Evolutionary conservation across 371 early-diverging fungal species (phyloP), one percentile per base, ranked within the genome.

Genomic region (Circinella minor): DNA sequence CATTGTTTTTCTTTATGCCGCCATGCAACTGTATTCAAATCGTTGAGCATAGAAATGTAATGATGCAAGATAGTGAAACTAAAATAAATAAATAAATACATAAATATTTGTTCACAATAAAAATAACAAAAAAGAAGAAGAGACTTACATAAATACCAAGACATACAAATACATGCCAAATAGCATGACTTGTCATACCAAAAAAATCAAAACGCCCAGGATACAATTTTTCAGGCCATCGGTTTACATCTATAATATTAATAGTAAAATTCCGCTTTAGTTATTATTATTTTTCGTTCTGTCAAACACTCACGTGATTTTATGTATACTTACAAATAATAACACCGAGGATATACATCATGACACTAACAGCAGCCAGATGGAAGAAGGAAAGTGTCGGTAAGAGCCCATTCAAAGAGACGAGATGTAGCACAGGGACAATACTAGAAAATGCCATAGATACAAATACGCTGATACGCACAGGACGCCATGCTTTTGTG

Each of bases 131-230:
- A 48, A 27, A 27, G 27, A 27, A 27, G 27, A 27, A 27, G 27
- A 27, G 27, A 76, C 80, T 72, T 77, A 81, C 82, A 65, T 77
- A 88, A 36, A 89, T 89, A 7, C 90, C 92, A 6, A 85, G 78
- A 20, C 89, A 84, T 8, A 93, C 92, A 76, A 86, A 86, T 15
- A 90, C 72, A 74, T 94, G 94, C 94, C 94, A 94, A 61, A 91
- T 81, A 55, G 90, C 90, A 77, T 94, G 94, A 59, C 90, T 90
- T 63, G 91, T 89, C 77, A 84, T 77, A 63, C 89, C 88, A 69
- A 88, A 77, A 63, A 82, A 77, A 75, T 95, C 94, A 78, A 93
- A 92, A 68, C 79, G 74, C 13, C 94, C 94, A n/a, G 93, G 93
- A 62, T 77, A 87, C 66, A 82, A 81, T 72, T 90, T 87, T 80